Base-by-base conservation (phyloP, 805 yeast genomes). In the Sugiyamaella lignohabitans region DNA sequence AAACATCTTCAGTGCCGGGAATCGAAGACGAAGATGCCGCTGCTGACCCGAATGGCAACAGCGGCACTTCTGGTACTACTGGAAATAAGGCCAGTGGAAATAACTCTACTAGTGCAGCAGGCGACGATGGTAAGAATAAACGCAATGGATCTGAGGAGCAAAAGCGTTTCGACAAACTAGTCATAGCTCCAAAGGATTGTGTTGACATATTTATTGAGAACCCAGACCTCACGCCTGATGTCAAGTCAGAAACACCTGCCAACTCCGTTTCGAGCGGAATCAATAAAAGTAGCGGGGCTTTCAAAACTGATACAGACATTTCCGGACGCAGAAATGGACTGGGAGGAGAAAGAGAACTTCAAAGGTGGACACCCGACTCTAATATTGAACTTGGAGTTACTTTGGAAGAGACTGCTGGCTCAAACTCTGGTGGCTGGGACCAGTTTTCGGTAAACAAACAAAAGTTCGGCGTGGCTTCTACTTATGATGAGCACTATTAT, bases 371-470 rank as follows among this genome's bases (percentile, higher is more conserved):
- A 18, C 95, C 95, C 3, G 94, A 84, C 44, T 76, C 60, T 17
- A 61, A 56, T 10, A 61, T 60, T n/a, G 57, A 46, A 19, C 47
- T 53, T 16, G 44, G 52, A 17, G 53, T 51, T 37, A 59, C 64
- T 8, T 56, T 72, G 22, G 75, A 71, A 43, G 73, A 69, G 11
- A 58, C 36, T 10, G 18, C 52, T 20, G 23, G 43, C 21, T 23
- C 49, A 19, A 38, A 46, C 2, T 56, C 57, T 19, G 67, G 65
- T 14, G 59, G 62, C 6, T 93, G 98, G 98, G 96, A 93, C 67
- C 98, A 93, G 69, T 93, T 93, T 66, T 84, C 85, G 45, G 91
- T 79, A n/a, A 93, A 93, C 65, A 84, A 86, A 62, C 75, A 79
- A 48, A 83, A 85, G 66, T 93, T 93, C 64, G 97, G 97, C 34